A percentile compares a stretch with the other conserved stretches of the same genome.
Conservation (phyloP, 208 protist species). For the Acanthamoeba castellanii region DNA sequence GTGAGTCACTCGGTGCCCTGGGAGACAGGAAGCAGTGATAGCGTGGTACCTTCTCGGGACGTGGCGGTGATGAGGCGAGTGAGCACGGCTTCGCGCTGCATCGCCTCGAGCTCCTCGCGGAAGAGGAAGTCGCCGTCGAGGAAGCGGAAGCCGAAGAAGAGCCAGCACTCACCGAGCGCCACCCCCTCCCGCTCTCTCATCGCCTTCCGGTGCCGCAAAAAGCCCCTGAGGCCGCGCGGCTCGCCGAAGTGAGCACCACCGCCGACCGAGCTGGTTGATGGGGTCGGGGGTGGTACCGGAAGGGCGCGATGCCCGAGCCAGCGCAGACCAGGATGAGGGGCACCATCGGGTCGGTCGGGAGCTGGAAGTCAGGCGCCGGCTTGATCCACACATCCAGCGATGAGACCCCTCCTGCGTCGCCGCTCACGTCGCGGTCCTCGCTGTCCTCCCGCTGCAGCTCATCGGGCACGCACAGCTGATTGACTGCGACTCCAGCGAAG, state of each 20-base stretch:
- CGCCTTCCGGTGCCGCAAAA: constrained; percentile 29
- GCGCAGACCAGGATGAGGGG: constrained; percentile 43
- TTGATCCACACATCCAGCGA: constrained; percentile 37
- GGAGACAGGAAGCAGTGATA: not conserved
- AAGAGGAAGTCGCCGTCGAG: constrained; percentile 58
- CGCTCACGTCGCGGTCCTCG: not conserved
- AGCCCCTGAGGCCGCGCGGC: not conserved
- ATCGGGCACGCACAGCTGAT: too few relatives aligned
- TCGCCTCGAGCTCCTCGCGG: constrained; percentile 16
- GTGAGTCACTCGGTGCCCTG: not conserved
- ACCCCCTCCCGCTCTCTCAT: not conserved
- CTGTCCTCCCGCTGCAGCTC: not conserved
- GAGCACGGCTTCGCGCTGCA: constrained; percentile 42
- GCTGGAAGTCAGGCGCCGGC: not conserved
- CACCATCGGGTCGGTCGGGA: not conserved
- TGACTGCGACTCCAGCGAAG: too few relatives aligned
- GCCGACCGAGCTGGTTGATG: not conserved
- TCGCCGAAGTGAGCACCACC: not conserved
- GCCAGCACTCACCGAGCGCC: constrained; percentile 38
- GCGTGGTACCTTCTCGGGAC: not conserved
- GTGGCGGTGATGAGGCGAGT: constrained; percentile 22
- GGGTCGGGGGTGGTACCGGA: not conserved
- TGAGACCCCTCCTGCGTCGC: not conserved
- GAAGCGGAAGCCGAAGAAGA: constrained; percentile 64
- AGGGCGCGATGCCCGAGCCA: constrained; percentile 52